Evolutionary conservation across 805 yeast species (phyloP), one percentile per base, ranked within the genome.

Genomic region (Grigorovia transvaalensis): DNA sequence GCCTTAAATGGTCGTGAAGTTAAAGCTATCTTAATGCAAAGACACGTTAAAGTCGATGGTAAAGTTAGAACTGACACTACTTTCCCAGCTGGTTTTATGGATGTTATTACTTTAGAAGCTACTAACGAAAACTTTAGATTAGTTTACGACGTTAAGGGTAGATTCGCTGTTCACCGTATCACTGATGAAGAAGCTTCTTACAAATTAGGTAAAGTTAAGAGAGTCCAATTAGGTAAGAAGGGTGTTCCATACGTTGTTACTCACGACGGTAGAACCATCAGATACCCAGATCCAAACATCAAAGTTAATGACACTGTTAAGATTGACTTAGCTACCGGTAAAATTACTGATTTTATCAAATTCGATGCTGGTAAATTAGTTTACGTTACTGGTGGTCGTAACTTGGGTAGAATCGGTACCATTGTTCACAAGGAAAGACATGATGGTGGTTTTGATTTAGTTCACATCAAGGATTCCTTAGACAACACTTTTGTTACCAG

Each of bases 21-120:
- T 71, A 91, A 88, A 79, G 96, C 96, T 67, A 91, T 90, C 76
- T 80, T 91, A 75, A 88, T 88, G 96, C 95, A 90, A 82, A 87
- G 96, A 77, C 95, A 88, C 67, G 96, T 90, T 71, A 85, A 90
- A 81, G 98, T 93, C 67, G 99, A 91, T 75, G 96, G 95, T 75
- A 91, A 91, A 83, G 97, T 91, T 68, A 90, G 98, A 88, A 91
- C 99, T 67, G 98, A 93, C 76, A 74, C 96, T 62, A 93, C 98
- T 64, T 91, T 73, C 96, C 99, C 99, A 75, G 86, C 98, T 72
- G 99, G 99, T 71, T 91, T 93, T 88, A 90, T 90, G 98, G 99
- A 91, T 74, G 98, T 93, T 67, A 88, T 91, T 78, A 67, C 96
- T 64, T 80, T 91, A 71, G 98, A 91, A 74, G 96, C 96, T 73